Percentiles rank a stretch among this genome's conserved stretches.
Evolutionary conservation across 768 basidiomycete species (phyloP).

Genomic region (Lyophyllum atratum): DNA sequence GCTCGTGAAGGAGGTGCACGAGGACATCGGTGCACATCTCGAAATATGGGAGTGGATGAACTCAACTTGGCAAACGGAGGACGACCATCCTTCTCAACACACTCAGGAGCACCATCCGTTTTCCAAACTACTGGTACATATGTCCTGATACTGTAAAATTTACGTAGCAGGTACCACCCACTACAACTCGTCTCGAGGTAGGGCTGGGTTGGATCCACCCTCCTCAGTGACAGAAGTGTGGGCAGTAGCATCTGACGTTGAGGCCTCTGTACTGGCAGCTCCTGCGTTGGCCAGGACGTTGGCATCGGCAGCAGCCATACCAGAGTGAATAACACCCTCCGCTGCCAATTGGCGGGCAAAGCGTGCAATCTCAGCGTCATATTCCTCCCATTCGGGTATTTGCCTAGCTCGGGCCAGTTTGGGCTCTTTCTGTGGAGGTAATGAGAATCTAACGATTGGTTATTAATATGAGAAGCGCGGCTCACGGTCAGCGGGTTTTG

Average conservation of each 20-base stretch:
- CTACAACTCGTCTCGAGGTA: too few species aligned
- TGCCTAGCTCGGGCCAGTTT: slow-evolving; percentile 91
- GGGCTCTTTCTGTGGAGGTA: slow-evolving; percentile 81
- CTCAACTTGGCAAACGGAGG: too few species aligned
- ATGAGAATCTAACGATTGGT: background rate
- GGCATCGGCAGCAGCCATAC: slow-evolving; percentile 66
- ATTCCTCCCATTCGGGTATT: slow-evolving; percentile 97
- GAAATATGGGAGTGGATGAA: slow-evolving; percentile 59
- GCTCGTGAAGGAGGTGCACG: slow-evolving; percentile 47
- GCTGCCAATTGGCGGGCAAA: slow-evolving; percentile 76
- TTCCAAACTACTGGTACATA: too few species aligned
- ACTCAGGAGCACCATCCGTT: too few species aligned
- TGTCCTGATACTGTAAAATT: too few species aligned
- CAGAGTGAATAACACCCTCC: slow-evolving; percentile 68
- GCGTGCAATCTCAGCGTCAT: slow-evolving; percentile 86
- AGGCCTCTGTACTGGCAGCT: background rate
- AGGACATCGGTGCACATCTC: slow-evolving; percentile 42
- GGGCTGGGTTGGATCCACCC: too few species aligned
- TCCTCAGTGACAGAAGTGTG: too few species aligned
- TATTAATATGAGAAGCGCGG: background rate
- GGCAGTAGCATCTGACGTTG: too few species aligned
- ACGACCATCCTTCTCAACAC: too few species aligned
- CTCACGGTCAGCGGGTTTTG: slow-evolving; percentile 93
- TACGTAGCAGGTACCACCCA: too few species aligned
- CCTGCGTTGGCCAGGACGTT: slow-evolving; percentile 62